These are phyloP conservation scores for Wickerhamiella dianesei DNA, from an alignment of 805 yeast species.

Conservation along the genomic window DNA sequence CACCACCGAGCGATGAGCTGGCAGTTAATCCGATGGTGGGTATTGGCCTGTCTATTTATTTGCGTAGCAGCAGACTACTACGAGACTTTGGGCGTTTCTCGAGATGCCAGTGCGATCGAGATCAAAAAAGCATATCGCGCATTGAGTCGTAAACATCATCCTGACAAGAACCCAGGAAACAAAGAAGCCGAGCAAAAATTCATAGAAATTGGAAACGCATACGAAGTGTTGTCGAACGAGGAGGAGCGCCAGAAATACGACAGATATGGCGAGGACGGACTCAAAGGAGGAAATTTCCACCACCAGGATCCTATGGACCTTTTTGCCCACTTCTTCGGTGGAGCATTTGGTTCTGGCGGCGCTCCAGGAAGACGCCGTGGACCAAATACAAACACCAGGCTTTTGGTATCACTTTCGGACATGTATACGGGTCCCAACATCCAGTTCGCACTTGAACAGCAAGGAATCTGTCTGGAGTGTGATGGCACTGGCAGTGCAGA, in stretches of 20 bases:
- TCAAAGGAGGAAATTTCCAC: constrained; percentile 32
- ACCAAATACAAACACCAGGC: constrained; percentile 41
- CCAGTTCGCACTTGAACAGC: constrained; percentile 52
- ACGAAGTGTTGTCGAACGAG: constrained; percentile 63
- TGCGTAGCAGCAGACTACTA: constrained; percentile 30
- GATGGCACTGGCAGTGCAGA: constrained; percentile 79
- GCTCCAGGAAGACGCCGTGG: constrained; percentile 36
- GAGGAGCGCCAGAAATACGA: constrained; percentile 62
- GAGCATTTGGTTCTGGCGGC: constrained; percentile 24
- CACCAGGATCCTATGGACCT: constrained; percentile 42
- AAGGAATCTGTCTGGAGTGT: constrained; percentile 64
- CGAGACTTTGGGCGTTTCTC: constrained; percentile 52
- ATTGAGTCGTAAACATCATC: constrained; percentile 76
- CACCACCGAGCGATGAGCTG: background rate
- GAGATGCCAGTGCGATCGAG: constrained; percentile 60
- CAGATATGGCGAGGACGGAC: constrained; percentile 61
- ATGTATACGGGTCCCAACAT: constrained; percentile 55
- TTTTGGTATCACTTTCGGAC: constrained; percentile 48
- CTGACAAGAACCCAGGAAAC: constrained; percentile 73
- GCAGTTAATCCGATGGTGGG: background rate
- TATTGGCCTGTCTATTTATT: background rate
- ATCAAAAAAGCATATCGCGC: constrained; percentile 76
- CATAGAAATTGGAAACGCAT: constrained; percentile 86
- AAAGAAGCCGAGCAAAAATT: constrained; percentile 76
- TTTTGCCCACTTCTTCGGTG: constrained; percentile 51